A percentile compares a stretch with the other conserved stretches of the same genome.
Evolutionary conservation across 306 rosid species (phyloP).

Genomic region (Cucumis cinereus): DNA sequence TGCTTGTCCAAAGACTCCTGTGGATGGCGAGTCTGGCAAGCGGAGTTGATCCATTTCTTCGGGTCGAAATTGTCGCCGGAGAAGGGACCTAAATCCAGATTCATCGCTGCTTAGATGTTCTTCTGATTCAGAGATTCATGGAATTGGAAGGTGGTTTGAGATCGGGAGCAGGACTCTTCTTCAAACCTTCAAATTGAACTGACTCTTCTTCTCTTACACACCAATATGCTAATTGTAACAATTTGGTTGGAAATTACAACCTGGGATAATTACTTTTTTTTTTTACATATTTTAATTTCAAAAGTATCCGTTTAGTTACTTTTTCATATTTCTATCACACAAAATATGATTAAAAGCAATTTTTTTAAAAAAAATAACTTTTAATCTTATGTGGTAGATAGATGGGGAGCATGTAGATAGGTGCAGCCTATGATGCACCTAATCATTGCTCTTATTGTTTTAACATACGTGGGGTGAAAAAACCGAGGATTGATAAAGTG

Average conservation of each 20-base stretch:
- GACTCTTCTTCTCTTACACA: background rate
- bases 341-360: too few species aligned
- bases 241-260: background rate
- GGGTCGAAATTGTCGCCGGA: constrained; percentile 72
- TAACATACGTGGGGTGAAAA: too few species aligned
- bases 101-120: constrained; percentile 19
- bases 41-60: constrained; percentile 92
- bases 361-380: too few species aligned
- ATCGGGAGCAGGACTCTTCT: background rate
- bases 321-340: too few species aligned
- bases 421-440: too few species aligned
- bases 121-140: background rate
- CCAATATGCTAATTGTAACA: background rate
- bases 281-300: too few species aligned
- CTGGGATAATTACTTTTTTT: background rate
- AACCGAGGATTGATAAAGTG: too few species aligned
- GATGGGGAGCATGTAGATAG: too few species aligned
- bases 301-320: too few species aligned
- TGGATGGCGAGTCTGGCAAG: constrained; percentile 73
- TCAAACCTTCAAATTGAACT: background rate
- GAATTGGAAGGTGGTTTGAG: background rate
- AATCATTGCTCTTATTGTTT: too few species aligned
- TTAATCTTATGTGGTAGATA: too few species aligned
- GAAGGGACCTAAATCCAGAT: constrained; percentile 92
- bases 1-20: constrained; percentile 78